Evolutionary conservation across 106 monocot species (phyloP), one percentile per base, ranked within the genome.

Genomic region (Amphibolis antarctica): DNA sequence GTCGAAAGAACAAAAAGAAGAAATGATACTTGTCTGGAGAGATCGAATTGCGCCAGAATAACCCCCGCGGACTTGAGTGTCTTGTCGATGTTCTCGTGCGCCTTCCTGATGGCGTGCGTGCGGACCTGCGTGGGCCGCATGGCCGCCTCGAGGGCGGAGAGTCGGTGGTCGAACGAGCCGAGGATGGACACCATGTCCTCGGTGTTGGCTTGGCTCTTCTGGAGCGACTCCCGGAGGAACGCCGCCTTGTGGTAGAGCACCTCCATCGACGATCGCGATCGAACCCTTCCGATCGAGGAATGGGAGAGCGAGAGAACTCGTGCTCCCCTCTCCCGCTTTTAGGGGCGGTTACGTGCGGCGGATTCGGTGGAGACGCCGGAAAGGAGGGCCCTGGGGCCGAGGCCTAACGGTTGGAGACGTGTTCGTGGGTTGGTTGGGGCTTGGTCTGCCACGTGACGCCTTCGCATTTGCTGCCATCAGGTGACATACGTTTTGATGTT

Each of bases 91-190:
- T 67, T 74, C 66, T 74, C 74, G 15, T 74, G 74, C 31, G 74
- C 74, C 51, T 23, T 74, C 61, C 74, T 53, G 26, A 74, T 74
- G 2, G 65, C 79, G 24, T 79, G 69, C 15, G 79, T 79, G 53
- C 66, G 64, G 65, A 69, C 79, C 79, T 84, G 84, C 22, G 72
- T 77, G 66, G 84, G 80, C 53, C 84, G 80, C 80, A 84, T 84
- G 70, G 77, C 74, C 30, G 80, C 45, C 53, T 84, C 80, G 50
- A 84, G 77, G 46, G 80, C 65, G 59, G 84, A 77, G 73, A 84
- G 84, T 44, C 80, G 80, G 51, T 78, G 75, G 66, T 84, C 84
- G 71, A 84, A 84, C 58, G 84, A 80, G 19, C 80, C 80, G 46
- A 84, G 84, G 21, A 67, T 80, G 44, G 80, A 28, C 23, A 84